Evolutionary conservation across 2,329 filamentous ascomycete genomes (phyloP).

Genomic region (Xylaria sp.): DNA sequence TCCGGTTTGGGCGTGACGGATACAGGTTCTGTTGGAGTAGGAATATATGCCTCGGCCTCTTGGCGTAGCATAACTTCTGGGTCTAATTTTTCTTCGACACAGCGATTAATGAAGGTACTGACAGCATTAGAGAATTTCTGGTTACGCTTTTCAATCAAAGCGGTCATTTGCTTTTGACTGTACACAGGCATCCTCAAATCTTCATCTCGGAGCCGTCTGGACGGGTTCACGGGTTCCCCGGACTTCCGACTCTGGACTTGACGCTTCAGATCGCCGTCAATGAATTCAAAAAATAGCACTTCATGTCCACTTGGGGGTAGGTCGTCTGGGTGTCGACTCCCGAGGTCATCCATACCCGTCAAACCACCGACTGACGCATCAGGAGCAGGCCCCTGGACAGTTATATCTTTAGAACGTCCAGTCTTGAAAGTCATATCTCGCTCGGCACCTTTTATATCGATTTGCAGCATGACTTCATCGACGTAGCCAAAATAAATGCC

Average conservation of each 20-base stretch:
- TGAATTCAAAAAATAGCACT: conserved; percentile 89
- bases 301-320: conserved; percentile 62
- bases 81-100: conserved; percentile 71
- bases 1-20: conserved; percentile 49
- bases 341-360: conserved; percentile 61
- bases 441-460: conserved; percentile 78
- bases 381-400: conserved; percentile 60
- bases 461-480: conserved; percentile 83
- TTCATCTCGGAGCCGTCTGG: conserved; percentile 77
- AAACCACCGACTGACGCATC: conserved; percentile 68
- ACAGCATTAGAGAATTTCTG: conserved; percentile 82
- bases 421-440: conserved; percentile 73
- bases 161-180: conserved; percentile 91
- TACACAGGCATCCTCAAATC: conserved; percentile 91
- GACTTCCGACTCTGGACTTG: conserved; percentile 79
- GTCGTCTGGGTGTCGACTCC: conserved; percentile 48
- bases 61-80: conserved; percentile 73
- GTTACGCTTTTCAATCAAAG: conserved; percentile 89
- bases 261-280: conserved; percentile 89
- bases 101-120: conserved; percentile 80
- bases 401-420: conserved; percentile 62
- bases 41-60: conserved; percentile 70
- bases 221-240: conserved; percentile 75
- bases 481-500: conserved; percentile 88
- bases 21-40: conserved; percentile 63